Base-by-base conservation (phyloP, 140 eudicot genomes). In the Flaveria floridana region DNA sequence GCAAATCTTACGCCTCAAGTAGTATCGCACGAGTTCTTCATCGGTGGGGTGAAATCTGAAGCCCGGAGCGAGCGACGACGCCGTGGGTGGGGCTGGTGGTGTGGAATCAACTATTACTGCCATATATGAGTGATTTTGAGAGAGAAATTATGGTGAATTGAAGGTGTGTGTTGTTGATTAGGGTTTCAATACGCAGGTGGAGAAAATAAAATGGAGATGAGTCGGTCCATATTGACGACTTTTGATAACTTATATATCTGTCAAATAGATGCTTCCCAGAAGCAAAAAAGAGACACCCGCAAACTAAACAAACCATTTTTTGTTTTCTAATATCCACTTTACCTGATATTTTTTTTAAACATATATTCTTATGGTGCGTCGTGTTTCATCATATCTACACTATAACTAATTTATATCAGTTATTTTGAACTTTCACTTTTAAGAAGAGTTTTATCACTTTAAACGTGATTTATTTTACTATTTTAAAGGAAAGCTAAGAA, bases 31-130 rank as follows among this genome's bases (percentile, higher is more conserved):
- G 4, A 94, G 86, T 62, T 94, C 99, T 65, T 94, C 99, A 68
- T 94, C 99, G 0, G 99, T 94, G 11, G 99, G 99, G 48, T 94
- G 99, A 67, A 92, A 87, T 16, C 97, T 82, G 73, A 91, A 91
- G 0, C 97, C 97, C 13, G 97, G 97, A 10, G 88, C 95, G 18
- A 90, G 85, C 7, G 85, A 79, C 25, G 80, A 75, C 11, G 79
- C 77, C 20, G 78, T 25, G 13, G 76, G 12, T 18, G 77, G 80
- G 7, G 70, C 51, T 19, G 88, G 46, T 59, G 88, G 81, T 75
- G 76, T 46, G 39, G 82, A 61, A 64, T 84, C 91, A 56, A 88
- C 1, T 1, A 52, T 34, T 56, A 79, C 82, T 14, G 83, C 84
- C 86, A 79, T 83, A 55, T 39, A 74, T 7, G 57, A 68, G 28